Base-by-base conservation (phyloP, 2,329 filamentous ascomycete species). In the Ploettnerulaceae sp. region DNA sequence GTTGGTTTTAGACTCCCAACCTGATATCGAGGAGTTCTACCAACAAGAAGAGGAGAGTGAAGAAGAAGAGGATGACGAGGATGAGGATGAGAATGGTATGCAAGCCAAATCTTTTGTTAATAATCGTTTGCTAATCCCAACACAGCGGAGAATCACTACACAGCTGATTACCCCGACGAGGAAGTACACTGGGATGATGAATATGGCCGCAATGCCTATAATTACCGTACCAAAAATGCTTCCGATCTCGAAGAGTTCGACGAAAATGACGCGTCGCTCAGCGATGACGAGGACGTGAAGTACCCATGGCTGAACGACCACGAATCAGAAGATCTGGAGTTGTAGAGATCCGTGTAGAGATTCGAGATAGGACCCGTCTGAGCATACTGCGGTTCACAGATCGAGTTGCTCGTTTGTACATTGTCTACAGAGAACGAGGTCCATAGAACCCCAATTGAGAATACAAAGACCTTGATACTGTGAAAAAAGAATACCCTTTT, bases 131-230 rank as follows among this genome's bases (percentile, higher is more conserved):
- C 54, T 57, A 58, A 57, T 22, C 14, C 7, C 1, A 5, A 25
- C 32, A n/a, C 50, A 82, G 83, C 86, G 26, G 86, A 90, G 62
- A 84, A 88, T 58, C 82, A 88, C 65, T 89, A 89, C 61, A 80
- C 81, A 3, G 82, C 84, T 44, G 86, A 90, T 62, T 90, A 90
- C 56, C 86, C 86, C 0, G 86, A 90, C 52, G 85, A 90, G 44
- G 86, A 90, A 62, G 74, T 89, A 11, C 82, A 79, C 34, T 82
- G 79, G 12, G 84, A 89, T 56, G 81, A 85, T 54, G 81, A 84
- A 62, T 77, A 73, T 51, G 76, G 71, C 33, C 69, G 71, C 7
- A 73, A 78, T 45, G 63, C 77, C 1, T 82, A 82, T 60, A 65
- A 69, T 25, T 81, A 74, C 58, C 70, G 72, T 33, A 76, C 69